Conservation (phyloP, 2,329 filamentous ascomycete species). For the Davidsoniella australis region DNA sequence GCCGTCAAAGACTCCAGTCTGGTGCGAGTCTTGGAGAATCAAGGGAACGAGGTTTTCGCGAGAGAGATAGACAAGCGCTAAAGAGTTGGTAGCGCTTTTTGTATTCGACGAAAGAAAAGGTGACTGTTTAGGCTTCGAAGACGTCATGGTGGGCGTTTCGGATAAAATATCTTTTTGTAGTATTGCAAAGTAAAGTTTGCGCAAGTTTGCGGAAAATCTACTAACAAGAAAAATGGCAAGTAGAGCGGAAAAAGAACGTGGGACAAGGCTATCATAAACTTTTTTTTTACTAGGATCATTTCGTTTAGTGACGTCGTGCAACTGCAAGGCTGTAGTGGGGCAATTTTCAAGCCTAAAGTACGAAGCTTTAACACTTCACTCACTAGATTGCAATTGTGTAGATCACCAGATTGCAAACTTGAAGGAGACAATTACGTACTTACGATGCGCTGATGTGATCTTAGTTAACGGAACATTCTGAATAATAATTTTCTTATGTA, state of each 20-base stretch:
- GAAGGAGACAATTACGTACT: too few relatives aligned
- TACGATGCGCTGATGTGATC: too few relatives aligned
- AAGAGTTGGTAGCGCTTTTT: slow-evolving; percentile 42
- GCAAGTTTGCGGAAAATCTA: not conserved
- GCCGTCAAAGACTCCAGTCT: slow-evolving; percentile 39
- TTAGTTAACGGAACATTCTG: too few relatives aligned
- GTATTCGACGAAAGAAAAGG: slow-evolving; percentile 62
- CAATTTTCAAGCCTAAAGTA: not conserved
- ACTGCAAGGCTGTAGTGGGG: slow-evolving; percentile 12
- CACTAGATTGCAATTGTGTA: too few relatives aligned
- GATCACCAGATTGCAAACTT: too few relatives aligned
- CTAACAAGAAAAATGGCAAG: not conserved
- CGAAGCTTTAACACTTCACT: not conserved
- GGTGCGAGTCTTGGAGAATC: slow-evolving; percentile 23
- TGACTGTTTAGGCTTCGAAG: slow-evolving; percentile 27
- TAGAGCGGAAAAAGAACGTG: slow-evolving; percentile 1
- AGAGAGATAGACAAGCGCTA: slow-evolving; percentile 77
- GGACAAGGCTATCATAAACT: slow-evolving; percentile 8
- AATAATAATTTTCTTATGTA: too few relatives aligned
- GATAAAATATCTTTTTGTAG: not conserved
- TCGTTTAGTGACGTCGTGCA: slow-evolving; percentile 9
- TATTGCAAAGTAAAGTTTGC: not conserved
- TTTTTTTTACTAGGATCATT: slow-evolving; percentile 5
- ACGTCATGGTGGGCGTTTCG: slow-evolving; percentile 1
- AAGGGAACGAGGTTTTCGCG: slow-evolving; percentile 54